phyloP scores from a whole-genome alignment of 106 monocot genomes.

The Phalaenopsis equestris region DNA sequence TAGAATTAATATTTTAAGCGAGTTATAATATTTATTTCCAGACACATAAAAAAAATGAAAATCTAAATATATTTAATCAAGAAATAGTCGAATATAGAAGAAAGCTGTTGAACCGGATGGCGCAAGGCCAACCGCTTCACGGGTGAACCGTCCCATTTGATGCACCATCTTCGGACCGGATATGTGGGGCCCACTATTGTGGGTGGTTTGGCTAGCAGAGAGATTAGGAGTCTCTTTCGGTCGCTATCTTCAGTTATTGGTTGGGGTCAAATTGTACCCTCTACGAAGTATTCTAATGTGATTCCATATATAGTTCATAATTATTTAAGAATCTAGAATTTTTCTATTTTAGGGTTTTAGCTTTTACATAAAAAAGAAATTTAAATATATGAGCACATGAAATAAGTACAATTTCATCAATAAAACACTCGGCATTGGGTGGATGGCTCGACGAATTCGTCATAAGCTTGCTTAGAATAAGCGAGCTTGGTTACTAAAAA shows the following conservation, averaged over 20 bases:
- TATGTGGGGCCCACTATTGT: background rate
- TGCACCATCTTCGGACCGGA: background rate
- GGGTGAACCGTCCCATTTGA: background rate
- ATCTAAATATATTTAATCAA: background rate
- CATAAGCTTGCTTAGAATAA: too few species aligned
- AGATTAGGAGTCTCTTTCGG: constrained; percentile 1
- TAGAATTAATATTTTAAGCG: background rate
- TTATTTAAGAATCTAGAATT: too few species aligned
- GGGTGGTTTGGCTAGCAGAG: constrained; percentile 2
- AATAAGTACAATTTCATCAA: too few species aligned
- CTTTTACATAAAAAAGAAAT: too few species aligned
- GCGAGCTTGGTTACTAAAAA: too few species aligned
- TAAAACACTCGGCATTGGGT: too few species aligned
- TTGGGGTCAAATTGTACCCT: background rate
- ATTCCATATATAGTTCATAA: too few species aligned
- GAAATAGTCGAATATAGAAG: background rate
- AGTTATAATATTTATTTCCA: background rate
- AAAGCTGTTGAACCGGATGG: background rate
- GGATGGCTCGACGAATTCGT: too few species aligned
- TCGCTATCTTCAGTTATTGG: background rate
- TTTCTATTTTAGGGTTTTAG: too few species aligned
- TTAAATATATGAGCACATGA: too few species aligned
- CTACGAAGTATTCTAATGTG: background rate
- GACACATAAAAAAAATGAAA: background rate
- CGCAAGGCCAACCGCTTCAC: background rate